Conservation (phyloP, 2,329 filamentous ascomycete species). For the Periconia digitata region DNA sequence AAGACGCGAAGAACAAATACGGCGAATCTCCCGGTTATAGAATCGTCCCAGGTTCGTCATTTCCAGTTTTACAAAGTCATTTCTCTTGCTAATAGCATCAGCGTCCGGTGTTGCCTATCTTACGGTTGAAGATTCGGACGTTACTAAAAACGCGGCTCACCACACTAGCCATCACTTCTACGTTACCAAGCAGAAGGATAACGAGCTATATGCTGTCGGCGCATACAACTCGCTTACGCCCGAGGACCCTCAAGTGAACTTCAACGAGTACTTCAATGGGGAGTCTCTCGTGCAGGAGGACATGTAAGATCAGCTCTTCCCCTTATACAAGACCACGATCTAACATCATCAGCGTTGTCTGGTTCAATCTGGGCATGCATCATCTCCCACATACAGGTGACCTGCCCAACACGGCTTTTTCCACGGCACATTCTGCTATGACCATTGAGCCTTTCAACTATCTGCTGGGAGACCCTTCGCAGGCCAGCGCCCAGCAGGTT, state of each 20-base stretch:
- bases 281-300: conserved; percentile 47
- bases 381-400: conserved; percentile 48
- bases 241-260: conserved; percentile 54
- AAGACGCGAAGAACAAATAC: conserved; percentile 50
- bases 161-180: conserved; percentile 44
- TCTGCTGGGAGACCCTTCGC: conserved; percentile 44
- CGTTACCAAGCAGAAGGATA: conserved; percentile 55
- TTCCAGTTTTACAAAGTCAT: too few species aligned
- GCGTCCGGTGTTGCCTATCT: neutral
- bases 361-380: conserved; percentile 57
- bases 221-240: conserved; percentile 51
- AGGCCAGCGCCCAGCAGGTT: conserved; percentile 46
- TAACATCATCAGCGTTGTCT: conserved; percentile 43
- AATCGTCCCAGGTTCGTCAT: conserved; percentile 24
- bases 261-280: conserved; percentile 52
- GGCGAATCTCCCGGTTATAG: conserved; percentile 58
- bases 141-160: neutral
- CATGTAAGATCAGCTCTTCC: conserved; percentile 19
- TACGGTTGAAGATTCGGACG: neutral
- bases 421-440: conserved; percentile 49
- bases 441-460: conserved; percentile 52
- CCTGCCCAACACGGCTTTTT: conserved; percentile 57
- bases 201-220: conserved; percentile 52
- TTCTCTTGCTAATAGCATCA: neutral
- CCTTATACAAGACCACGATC: neutral